These are phyloP conservation scores for Penicillium sp. DNA, from an alignment of 2,329 filamentous ascomycete species.

Conservation along the genomic window DNA sequence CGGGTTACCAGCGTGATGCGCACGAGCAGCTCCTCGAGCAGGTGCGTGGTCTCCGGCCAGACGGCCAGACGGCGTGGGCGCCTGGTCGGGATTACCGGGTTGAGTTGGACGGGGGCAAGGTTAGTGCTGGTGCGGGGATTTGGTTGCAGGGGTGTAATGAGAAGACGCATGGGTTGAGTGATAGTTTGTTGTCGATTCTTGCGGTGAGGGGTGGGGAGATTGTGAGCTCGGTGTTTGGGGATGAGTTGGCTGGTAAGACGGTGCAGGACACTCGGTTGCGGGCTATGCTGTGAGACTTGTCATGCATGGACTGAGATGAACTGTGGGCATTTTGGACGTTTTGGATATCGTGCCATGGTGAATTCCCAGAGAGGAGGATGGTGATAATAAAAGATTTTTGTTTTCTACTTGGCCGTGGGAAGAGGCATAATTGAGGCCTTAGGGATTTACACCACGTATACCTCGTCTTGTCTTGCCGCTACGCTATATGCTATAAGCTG, in stretches of 20 bases:
- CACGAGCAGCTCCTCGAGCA: conserved; percentile 78
- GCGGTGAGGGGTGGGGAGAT: conserved; percentile 78
- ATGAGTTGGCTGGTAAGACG: conserved; percentile 38
- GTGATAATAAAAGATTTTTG: not conserved
- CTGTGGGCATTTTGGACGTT: not conserved
- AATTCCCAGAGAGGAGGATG: not conserved
- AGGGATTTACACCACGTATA: not conserved
- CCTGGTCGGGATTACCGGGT: conserved; percentile 82
- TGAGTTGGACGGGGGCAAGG: conserved; percentile 69
- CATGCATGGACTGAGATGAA: not conserved
- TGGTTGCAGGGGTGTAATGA: conserved; percentile 97
- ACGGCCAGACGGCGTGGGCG: conserved; percentile 62
- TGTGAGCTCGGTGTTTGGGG: conserved; percentile 74
- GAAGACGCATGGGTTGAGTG: conserved; percentile 84
- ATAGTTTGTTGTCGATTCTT: conserved; percentile 80
- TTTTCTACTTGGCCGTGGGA: not conserved
- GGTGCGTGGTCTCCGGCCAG: conserved; percentile 70
- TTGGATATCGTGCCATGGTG: not conserved
- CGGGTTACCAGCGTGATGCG: conserved; percentile 79
- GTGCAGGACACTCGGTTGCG: conserved; percentile 44
- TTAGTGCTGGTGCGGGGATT: conserved; percentile 76
- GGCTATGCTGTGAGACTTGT: conserved; percentile 39
- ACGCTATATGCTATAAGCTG: not conserved
- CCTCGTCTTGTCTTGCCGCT: not conserved
- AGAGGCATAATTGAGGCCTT: not conserved